Conservation (phyloP, 768 basidiomycete genomes). For the Chalciporus pseudorubinellus region DNA sequence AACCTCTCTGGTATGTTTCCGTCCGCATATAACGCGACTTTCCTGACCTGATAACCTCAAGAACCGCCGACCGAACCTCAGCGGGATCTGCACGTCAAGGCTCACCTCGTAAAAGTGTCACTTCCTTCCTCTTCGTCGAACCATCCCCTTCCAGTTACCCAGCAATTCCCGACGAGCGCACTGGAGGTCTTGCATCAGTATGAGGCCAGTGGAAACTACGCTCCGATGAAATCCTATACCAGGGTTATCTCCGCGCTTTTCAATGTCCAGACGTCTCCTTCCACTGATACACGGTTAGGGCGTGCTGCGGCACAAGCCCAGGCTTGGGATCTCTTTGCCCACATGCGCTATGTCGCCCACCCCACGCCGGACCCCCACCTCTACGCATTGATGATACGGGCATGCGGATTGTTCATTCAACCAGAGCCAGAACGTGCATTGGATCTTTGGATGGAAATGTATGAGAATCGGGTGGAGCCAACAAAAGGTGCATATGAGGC, state of each 20-base stretch:
- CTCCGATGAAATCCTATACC: slow-evolving; percentile 75
- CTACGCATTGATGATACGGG: slow-evolving; percentile 84
- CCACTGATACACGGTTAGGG: slow-evolving; percentile 22
- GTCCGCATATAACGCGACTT: background rate
- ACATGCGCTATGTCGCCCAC: slow-evolving; percentile 96
- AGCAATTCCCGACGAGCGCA: slow-evolving; percentile 58
- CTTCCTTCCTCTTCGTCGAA: slow-evolving; percentile 20
- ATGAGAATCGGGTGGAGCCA: slow-evolving; percentile 63
- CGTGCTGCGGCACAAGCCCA: slow-evolving; percentile 59
- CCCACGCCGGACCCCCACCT: slow-evolving; percentile 68
- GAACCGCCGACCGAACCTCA: slow-evolving; percentile 50
- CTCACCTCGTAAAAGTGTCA: slow-evolving; percentile 42
- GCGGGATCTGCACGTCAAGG: slow-evolving; percentile 70
- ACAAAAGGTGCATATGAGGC: slow-evolving; percentile 75
- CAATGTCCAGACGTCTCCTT: slow-evolving; percentile 37
- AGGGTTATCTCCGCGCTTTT: slow-evolving; percentile 60
- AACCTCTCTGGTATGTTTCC: slow-evolving; percentile 42
- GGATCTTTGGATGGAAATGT: slow-evolving; percentile 94
- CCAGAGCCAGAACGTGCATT: slow-evolving; percentile 89
- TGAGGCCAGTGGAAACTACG: slow-evolving; percentile 58
- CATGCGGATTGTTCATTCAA: slow-evolving; percentile 61
- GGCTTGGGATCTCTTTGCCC: slow-evolving; percentile 92
- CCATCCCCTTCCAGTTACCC: slow-evolving; percentile 8
- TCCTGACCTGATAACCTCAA: slow-evolving; percentile 16
- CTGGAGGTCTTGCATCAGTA: slow-evolving; percentile 68